Evolutionary conservation across 371 early-diverging fungal species (phyloP), one percentile per base, ranked within the genome.

Genomic region (Saksenaea vasiformis): DNA sequence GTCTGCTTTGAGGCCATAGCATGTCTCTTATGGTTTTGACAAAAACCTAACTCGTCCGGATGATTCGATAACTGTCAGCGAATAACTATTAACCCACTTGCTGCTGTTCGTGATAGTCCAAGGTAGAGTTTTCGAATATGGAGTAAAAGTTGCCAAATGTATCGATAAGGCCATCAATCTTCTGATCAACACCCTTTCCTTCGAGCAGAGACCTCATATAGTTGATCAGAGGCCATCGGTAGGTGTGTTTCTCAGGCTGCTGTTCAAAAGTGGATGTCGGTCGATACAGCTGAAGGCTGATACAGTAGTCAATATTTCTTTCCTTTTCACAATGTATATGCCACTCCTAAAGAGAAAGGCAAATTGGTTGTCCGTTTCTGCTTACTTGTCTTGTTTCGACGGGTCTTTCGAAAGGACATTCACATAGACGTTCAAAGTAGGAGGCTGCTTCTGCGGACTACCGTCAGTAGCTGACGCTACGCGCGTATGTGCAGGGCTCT

Each of bases 341-440:
- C 26, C 22, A 47, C 22, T 10, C 22, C 3, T 7, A 10, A 41
- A 47, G 11, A 10, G 22, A 31, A 31, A 2, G 7, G 31, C 31
- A 31, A 31, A 7, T 31, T 7, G n/a, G 31, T 7, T 31, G 31
- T 31, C 7, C 7, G 31, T 31, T 47, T 19, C 22, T 47, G 8
- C 73, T 54, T 68, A 64, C 73, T 61, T 56, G 54, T 66, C 60
- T 2, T 63, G 54, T 35, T 57, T 61, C 3, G 55, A 56, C 15
- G 64, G 63, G 14, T 73, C 65, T 47, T 78, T 78, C 4, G 71
- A 63, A 3, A 81, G 31, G 13, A 78, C 62, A 41, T 70, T 69
- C 17, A 77, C 77, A 56, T 77, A 78, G 28, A 81, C 68, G 60
- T 81, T 81, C n/a, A 70, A 65, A 0, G 82, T 78, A 2, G 78